Evolutionary conservation across 169 alveolate genomes (phyloP), one percentile per base, ranked within the genome.

Genomic region (Perkinsus chesapeaki): DNA sequence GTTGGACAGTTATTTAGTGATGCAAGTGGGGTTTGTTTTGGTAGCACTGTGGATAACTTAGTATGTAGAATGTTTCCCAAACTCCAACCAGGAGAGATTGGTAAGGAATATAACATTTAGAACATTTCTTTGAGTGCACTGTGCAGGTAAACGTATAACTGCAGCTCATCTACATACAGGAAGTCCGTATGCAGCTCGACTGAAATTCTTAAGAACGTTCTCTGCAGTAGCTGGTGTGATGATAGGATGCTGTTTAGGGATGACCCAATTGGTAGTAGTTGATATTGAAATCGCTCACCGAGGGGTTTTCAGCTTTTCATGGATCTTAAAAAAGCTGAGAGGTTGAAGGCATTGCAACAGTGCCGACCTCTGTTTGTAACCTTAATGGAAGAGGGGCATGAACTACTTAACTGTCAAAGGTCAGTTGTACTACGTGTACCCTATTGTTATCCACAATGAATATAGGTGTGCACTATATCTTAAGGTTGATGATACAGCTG

Each of bases 1-100:
- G 93, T 94, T 39, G 95, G 95, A 7, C 95, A 94, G 94, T 93
- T 94, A 48, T 94, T 94, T 90, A 92, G 94, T 43, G 95, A 94
- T 94, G 93, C 95, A 3, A 91, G 93, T 0, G 95, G 95, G 16
- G 94, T 94, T 20, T 37, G 93, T 39, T 94, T 94, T 36, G 95
- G 95, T 39, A 72, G 91, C 31, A 39, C 92, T 12, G 91, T 94
- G 5, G 95, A 94, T 38, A 39, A 38, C 19, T 37, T 91, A 0
- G 39, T 39, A 19, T n/a, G 39, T 19, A 16, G 48, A 37, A 48
- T 91, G 34, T 38, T 91, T 27, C 92, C 92, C 36, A 39, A 19
- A 31, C 92, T 91, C 0, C 39, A 39, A 39, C 92, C 48, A 27
- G 73, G 37, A 19, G 92, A 27, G 73, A 60, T 60, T 20, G 82